Conservation (phyloP, 495 filamentous ascomycete species). For the Lindgomyces ingoldianus region DNA sequence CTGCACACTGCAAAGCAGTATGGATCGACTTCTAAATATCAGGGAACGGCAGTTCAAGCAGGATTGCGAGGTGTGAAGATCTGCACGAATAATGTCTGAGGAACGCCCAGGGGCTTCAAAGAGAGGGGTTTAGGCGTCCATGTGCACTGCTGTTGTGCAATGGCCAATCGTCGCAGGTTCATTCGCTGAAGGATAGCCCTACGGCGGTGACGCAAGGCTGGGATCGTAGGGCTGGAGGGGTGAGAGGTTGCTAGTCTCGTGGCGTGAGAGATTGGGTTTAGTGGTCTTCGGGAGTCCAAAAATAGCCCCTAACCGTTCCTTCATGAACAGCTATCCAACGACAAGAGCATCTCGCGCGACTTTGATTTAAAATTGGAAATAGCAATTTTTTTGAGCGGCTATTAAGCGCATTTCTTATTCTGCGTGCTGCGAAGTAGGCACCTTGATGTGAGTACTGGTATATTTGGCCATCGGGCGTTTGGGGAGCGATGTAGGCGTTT, state of each 20-base stretch:
- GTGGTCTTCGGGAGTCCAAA: slow-evolving; percentile 8
- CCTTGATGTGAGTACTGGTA: not conserved
- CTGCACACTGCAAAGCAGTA: too few species aligned
- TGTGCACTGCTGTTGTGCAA: slow-evolving; percentile 3
- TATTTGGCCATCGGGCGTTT: not conserved
- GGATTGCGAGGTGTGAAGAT: not conserved
- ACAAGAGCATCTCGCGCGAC: slow-evolving; percentile 7
- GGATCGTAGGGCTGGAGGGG: slow-evolving; percentile 29
- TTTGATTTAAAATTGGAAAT: slow-evolving; percentile 19
- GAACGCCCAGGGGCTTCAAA: not conserved
- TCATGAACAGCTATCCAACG: not conserved
- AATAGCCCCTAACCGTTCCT: slow-evolving; percentile 19
- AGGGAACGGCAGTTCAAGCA: slow-evolving; percentile 17
- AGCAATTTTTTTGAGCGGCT: slow-evolving; percentile 3
- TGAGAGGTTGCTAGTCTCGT: slow-evolving; percentile 18
- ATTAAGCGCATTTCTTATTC: slow-evolving; percentile 6
- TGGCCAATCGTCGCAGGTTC: not conserved
- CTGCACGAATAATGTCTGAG: not conserved
- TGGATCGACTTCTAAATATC: not conserved
- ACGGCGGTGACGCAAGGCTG: slow-evolving; percentile 23
- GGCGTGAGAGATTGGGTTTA: slow-evolving; percentile 4
- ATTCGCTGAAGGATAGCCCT: slow-evolving; percentile 10
- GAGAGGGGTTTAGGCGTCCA: slow-evolving; percentile 11
- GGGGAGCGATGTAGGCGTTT: slow-evolving; percentile 30
- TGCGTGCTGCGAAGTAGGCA: not conserved